Base-by-base conservation (phyloP, 1,284 basidiomycete genomes). In the Boletus mariae region DNA sequence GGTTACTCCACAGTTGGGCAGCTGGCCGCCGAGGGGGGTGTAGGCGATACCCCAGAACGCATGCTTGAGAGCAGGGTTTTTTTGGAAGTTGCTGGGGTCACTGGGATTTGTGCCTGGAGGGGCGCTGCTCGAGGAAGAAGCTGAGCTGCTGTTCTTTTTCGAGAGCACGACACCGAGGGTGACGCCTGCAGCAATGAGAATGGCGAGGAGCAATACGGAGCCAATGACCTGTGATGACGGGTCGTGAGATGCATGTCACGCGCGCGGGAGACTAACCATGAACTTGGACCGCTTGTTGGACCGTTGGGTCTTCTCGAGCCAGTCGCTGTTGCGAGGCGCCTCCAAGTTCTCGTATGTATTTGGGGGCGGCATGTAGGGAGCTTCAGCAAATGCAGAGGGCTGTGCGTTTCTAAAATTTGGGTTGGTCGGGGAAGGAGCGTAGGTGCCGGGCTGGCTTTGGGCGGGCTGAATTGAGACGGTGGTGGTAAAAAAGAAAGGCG, bases 21-120 rank as follows among this genome's bases (percentile, higher is more conserved):
- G 63, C 56, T 80, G 76, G 5, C 75, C 73, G 52, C 82, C 79
- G 42, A 75, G 73, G 1, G 88, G 87, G 0, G 85, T 86, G 69
- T 91, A 92, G 0, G 87, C 86, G n/a, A 91, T 63, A 31, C 81
- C 88, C 62, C 76, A 92, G 73, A 88, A 88, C 11, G 77, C 76
- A 53, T 84, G 77, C 59, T 83, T 76, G 45, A 92, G 71, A 9
- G 74, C 69, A 5, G 75, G 47, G 68, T 92, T 81, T 69, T 82
- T 85, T 45, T 67, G 64, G 65, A 91, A 91, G 32, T 76, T 72
- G 67, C 78, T 84, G 2, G 87, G 84, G 69, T 90, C 83, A 57
- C 73, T 76, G 23, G 78, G 71, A 59, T 83, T 72, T 1, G 75
- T 74, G 56, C 76, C 69, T 38, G 63, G 47, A 41, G 75, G 75